A percentile compares a stretch with the other conserved stretches of the same genome.
Evolutionary conservation across 1,284 basidiomycete species (phyloP).

Genomic region (Austroboletus niveus): DNA sequence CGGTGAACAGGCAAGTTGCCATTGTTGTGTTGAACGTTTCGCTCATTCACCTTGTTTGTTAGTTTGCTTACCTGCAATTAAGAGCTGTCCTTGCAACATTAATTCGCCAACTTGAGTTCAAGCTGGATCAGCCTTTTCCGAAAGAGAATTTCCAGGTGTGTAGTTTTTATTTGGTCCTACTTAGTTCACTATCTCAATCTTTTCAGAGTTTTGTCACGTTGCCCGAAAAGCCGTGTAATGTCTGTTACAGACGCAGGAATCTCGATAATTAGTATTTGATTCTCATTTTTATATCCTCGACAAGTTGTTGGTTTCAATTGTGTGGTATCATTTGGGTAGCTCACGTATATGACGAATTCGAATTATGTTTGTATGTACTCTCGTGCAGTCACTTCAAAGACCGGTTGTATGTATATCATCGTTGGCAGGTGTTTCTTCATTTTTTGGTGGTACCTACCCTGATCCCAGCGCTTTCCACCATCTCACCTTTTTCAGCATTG

Average conservation of each 20-base stretch:
- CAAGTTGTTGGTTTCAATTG: too few relatives aligned
- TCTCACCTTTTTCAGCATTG: constrained; percentile 16
- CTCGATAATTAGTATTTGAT: too few relatives aligned
- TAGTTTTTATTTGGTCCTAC: constrained; percentile 15
- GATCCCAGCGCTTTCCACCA: too few relatives aligned
- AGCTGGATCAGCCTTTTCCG: constrained; percentile 68
- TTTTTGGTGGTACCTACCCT: too few relatives aligned
- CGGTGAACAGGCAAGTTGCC: constrained; percentile 46
- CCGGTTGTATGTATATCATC: too few relatives aligned
- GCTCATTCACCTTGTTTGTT: constrained; percentile 7
- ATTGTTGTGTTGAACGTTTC: not conserved
- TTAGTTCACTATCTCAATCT: not conserved
- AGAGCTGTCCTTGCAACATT: constrained; percentile 82
- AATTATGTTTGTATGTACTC: too few relatives aligned
- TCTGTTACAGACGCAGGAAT: constrained; percentile 41
- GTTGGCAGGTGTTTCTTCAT: too few relatives aligned
- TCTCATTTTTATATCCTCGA: too few relatives aligned
- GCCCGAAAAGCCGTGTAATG: constrained; percentile 51
- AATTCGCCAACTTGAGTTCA: constrained; percentile 76
- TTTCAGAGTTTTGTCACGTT: constrained; percentile 70
- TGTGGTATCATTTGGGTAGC: too few relatives aligned
- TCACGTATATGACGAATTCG: too few relatives aligned
- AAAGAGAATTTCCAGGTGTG: constrained; percentile 87
- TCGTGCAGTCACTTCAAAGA: too few relatives aligned
- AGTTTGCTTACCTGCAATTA: constrained; percentile 96